Evolutionary conservation across 1,139 yeast species (phyloP), one percentile per base, ranked within the genome.

Genomic region (Nakaseomyces bracarensis): DNA sequence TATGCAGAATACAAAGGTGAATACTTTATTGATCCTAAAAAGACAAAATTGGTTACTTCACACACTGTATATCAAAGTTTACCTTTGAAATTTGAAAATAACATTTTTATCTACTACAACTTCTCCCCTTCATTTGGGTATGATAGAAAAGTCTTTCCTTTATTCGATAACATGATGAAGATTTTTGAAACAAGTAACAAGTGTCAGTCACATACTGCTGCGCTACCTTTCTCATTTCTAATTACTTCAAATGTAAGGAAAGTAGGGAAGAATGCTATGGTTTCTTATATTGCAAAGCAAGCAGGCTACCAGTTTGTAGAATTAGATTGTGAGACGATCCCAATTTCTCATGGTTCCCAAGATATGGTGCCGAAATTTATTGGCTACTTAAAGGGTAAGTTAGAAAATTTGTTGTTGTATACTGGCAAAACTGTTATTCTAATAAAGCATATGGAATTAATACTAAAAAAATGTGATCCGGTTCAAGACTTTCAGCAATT

Each of bases 351-450:
- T n/a, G 63, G 79, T 7, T 73, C 75, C 45, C 74, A 78, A 1
- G 87, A 89, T 1, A 77, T 84, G 26, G 94, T 85, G 46, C 66
- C 79, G 38, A 87, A 86, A 57, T 83, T 93, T 0, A 68, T 91
- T 25, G 98, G 96, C 0, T 65, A 75, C 2, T 66, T 91, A 13
- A 67, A 76, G 42, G 97, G 96, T 1, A 77, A 81, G 52, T 68
- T 86, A 7, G 97, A 87, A 49, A 71, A 79, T 36, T 67, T 70
- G 13, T 74, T 21, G 62, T 69, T 41, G 50, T 65, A 25, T 69
- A 43, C 49, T 43, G 10, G 50, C 58, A 9, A 72, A 65, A 9
- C 65, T 5, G 45, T 84, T 1, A 67, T 89, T 1, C 74, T 74
- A 44, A 59, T 89, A 28, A 74, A 75, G 46, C 96, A 91, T 59